phyloP scores from a whole-genome alignment of 768 basidiomycete genomes.

The Mrakia blollopis region DNA sequence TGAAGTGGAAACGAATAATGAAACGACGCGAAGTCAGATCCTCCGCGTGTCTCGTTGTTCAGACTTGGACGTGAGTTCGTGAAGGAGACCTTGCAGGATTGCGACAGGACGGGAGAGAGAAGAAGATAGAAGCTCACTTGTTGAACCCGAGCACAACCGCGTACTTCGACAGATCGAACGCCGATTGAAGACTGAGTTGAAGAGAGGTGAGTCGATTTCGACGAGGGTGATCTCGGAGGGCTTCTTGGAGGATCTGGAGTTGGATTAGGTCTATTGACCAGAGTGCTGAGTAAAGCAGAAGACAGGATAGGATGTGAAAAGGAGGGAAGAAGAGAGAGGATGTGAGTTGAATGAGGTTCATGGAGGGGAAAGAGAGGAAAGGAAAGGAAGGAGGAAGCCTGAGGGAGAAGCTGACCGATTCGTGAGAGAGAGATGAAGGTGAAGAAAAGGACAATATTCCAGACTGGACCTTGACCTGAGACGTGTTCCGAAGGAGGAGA shows the following conservation, averaged over 20 bases:
- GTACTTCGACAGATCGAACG: constrained; percentile 41
- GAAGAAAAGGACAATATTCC: constrained; percentile 50
- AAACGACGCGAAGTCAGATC: neutral
- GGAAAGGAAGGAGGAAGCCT: neutral
- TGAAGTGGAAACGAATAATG: too few relatives aligned
- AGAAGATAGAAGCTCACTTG: constrained; percentile 42
- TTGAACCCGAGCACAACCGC: constrained; percentile 34
- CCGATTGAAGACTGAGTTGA: constrained; percentile 47
- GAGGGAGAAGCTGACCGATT: constrained; percentile 33
- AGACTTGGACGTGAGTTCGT: neutral
- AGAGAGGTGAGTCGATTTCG: constrained; percentile 49
- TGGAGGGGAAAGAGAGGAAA: neutral
- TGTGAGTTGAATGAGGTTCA: neutral
- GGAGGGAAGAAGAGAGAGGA: too few relatives aligned
- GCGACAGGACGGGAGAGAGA: neutral
- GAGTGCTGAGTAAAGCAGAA: constrained; percentile 48
- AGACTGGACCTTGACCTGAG: constrained; percentile 35
- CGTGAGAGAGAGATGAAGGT: constrained; percentile 40
- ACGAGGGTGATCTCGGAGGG: constrained; percentile 49
- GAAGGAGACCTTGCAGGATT: constrained; percentile 36
- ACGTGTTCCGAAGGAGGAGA: neutral
- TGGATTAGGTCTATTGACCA: constrained; percentile 57
- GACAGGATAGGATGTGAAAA: too few relatives aligned
- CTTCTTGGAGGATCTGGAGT: constrained; percentile 51
- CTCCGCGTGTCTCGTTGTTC: too few relatives aligned